A percentile compares a stretch with the other conserved stretches of the same genome.
These are phyloP conservation scores for Vitis riparia DNA, from an alignment of 164 flowering plant genomes.

Conservation along the genomic window DNA sequence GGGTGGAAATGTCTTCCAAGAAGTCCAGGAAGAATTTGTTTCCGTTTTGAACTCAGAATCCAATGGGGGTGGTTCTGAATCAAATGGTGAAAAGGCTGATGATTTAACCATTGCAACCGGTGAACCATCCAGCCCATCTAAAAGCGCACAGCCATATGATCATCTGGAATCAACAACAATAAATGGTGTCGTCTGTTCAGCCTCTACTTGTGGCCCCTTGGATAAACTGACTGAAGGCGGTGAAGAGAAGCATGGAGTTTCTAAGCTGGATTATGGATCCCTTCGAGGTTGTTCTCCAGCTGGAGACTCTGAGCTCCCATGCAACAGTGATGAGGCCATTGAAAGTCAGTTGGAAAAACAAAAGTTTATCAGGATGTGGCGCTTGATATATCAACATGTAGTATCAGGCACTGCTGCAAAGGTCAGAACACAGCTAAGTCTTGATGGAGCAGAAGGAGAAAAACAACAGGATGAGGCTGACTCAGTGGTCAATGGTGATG, in stretches of 20 bases:
- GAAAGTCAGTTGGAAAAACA: slow-evolving; percentile 21
- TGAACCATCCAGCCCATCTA: no score
- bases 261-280: not conserved
- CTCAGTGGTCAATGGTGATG: not conserved
- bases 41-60: no score
- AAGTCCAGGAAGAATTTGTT: not conserved
- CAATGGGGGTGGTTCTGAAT: not conserved
- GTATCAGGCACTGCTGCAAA: slow-evolving; percentile 26
- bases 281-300: not conserved
- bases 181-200: not conserved
- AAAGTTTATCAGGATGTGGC: slow-evolving; percentile 43
- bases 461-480: slow-evolving; percentile 9
- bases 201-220: slow-evolving; percentile 3
- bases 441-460: slow-evolving; percentile 12
- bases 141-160: no score
- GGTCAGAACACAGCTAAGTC: slow-evolving; percentile 23
- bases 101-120: no score
- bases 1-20: not conserved
- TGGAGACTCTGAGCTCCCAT: not conserved
- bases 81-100: not conserved
- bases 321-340: not conserved
- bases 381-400: slow-evolving; percentile 45
- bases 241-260: slow-evolving; percentile 1
- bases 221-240: not conserved
- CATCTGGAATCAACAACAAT: no score